Base-by-base conservation (phyloP, 139 green algal genomes). In the Micractinium conductrix region DNA sequence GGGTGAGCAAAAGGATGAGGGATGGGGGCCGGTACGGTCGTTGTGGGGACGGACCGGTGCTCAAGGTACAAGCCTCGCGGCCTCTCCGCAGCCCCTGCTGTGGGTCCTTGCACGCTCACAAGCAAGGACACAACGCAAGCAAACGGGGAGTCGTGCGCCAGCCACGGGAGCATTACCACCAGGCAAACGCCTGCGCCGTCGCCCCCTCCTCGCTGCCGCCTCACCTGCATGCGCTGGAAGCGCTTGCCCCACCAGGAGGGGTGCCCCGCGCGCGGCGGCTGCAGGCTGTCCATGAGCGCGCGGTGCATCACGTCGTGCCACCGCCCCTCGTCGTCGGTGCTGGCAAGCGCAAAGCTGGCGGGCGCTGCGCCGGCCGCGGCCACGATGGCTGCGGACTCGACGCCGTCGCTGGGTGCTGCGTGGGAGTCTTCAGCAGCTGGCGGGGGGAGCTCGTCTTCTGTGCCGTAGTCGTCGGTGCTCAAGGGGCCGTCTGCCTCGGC, bases 161-260 rank as follows among this genome's bases (percentile, higher is more conserved):
- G n/a, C n/a, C n/a, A n/a, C n/a, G n/a, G n/a, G n/a, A n/a, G n/a
- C n/a, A n/a, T n/a, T n/a, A n/a, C n/a, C n/a, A n/a, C n/a, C n/a
- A n/a, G n/a, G n/a, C n/a, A n/a, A n/a, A n/a, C n/a, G n/a, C n/a
- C n/a, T n/a, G n/a, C n/a, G n/a, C n/a, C n/a, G n/a, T n/a, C n/a
- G n/a, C n/a, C n/a, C n/a, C n/a, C n/a, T n/a, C n/a, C n/a, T n/a
- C n/a, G n/a, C n/a, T n/a, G n/a, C n/a, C 70, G 44, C 70, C 24
- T 71, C n/a, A 38, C 72, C 72, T 79, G 72, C 72, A 79, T 44
- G 30, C 35, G 38, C 44, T 79, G 72, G 44, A 44, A 79, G 44
- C 72, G 72, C 44, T 63, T 62, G 30, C 72, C 74, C 74, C 74
- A 80, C 74, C 74, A 80, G 35, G 48, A 38, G 21, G 74, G 74